Evolutionary conservation across 441 rosid species (phyloP).

Genomic region (Corymbia calophylla): DNA sequence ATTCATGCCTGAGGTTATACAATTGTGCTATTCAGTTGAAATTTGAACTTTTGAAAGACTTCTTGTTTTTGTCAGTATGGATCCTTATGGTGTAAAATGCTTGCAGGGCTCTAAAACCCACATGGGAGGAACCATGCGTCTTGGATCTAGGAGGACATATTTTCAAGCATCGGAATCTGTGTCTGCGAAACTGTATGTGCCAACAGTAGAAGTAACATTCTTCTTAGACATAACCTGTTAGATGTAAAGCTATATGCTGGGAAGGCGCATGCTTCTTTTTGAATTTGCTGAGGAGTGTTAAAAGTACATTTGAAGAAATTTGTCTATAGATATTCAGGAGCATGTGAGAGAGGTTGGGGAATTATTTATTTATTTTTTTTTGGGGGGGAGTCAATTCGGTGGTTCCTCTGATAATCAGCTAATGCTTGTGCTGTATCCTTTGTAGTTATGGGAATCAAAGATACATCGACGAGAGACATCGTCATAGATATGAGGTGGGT

Average conservation of each 20-base stretch:
- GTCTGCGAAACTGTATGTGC: slow-evolving; percentile 52
- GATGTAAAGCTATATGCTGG: background rate
- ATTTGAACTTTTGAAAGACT: background rate
- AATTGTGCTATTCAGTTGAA: background rate
- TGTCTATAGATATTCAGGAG: background rate
- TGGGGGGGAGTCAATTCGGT: background rate
- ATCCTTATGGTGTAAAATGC: background rate
- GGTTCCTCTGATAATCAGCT: background rate
- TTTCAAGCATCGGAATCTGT: slow-evolving; percentile 40
- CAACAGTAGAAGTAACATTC: background rate
- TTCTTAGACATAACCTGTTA: background rate
- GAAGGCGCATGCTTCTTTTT: background rate
- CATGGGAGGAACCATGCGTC: slow-evolving; percentile 73
- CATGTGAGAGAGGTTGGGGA: background rate
- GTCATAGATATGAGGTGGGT: slow-evolving; percentile 65
- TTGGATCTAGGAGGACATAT: slow-evolving; percentile 57
- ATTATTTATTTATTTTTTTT: background rate
- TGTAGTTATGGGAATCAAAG: slow-evolving; percentile 42
- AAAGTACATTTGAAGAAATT: background rate
- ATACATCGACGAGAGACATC: slow-evolving; percentile 53
- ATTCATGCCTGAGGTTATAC: slow-evolving; percentile 90
- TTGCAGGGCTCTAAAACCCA: slow-evolving; percentile 58
- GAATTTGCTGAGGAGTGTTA: background rate
- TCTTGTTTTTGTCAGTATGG: background rate
- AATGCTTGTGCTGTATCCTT: background rate